phyloP scores from a whole-genome alignment of 1,284 basidiomycete genomes.

The Heterobasidion irregulare region DNA sequence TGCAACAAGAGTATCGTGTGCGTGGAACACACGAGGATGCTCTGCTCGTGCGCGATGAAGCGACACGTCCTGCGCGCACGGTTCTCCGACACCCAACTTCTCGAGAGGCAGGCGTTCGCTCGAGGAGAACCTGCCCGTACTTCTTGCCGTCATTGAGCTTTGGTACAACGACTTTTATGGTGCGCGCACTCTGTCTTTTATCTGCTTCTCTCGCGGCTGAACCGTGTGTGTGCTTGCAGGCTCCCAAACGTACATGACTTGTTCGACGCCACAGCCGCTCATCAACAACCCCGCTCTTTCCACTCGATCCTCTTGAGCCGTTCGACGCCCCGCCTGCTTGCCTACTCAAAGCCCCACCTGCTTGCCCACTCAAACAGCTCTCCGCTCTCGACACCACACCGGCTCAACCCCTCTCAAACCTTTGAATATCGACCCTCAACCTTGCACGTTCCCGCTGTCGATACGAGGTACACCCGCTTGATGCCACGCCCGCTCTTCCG shows the following conservation, averaged over 20 bases:
- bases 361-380: no score
- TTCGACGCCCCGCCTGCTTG: no score
- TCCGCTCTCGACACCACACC: no score
- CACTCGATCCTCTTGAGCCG: no score
- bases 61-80: conserved; percentile 70
- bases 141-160: conserved; percentile 87
- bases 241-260: conserved; percentile 78
- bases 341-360: no score
- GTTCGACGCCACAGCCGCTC: no score
- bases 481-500: no score
- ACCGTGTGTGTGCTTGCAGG: conserved; percentile 26
- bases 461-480: no score
- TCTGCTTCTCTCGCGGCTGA: neutral
- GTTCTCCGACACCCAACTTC: conserved; percentile 75
- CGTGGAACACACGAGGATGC: conserved; percentile 73
- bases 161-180: conserved; percentile 99
- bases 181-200: conserved; percentile 17
- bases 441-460: no score
- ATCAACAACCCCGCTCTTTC: no score
- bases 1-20: conserved; percentile 82
- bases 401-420: no score
- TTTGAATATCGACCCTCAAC: no score
- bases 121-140: conserved; percentile 88
- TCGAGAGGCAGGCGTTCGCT: conserved; percentile 62
- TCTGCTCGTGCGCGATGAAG: conserved; percentile 63